phyloP scores from a whole-genome alignment of 2,329 filamentous ascomycete genomes.

The Kalmusia sp. region DNA sequence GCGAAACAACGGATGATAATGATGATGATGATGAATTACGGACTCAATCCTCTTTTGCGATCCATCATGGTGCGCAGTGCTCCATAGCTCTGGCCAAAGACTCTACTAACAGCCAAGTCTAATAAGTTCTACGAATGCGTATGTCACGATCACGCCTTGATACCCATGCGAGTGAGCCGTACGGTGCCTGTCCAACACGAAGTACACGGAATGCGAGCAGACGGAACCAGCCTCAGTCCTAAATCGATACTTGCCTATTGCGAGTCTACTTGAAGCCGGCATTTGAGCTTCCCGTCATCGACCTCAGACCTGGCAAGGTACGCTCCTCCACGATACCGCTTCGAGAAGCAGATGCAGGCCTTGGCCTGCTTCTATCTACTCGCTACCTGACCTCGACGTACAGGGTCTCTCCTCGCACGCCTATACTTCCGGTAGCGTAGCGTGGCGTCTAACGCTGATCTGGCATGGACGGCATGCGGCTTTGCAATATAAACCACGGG shows the following conservation, averaged over 20 bases:
- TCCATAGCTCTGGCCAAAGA: too few relatives aligned
- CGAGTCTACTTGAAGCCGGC: too few relatives aligned
- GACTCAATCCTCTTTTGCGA: background rate
- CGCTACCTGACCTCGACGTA: constrained; percentile 4
- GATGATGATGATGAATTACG: background rate
- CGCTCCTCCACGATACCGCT: background rate
- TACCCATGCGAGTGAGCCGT: too few relatives aligned
- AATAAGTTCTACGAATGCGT: too few relatives aligned
- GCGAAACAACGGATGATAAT: too few relatives aligned
- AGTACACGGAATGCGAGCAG: too few relatives aligned
- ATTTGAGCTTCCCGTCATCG: too few relatives aligned
- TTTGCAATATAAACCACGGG: constrained; percentile 33
- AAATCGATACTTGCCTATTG: too few relatives aligned
- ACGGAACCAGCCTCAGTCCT: too few relatives aligned
- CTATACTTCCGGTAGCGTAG: constrained; percentile 6
- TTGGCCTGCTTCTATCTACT: background rate
- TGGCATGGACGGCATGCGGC: constrained; percentile 24
- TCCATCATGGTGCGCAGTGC: background rate
- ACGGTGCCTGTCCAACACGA: too few relatives aligned
- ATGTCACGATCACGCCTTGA: too few relatives aligned
- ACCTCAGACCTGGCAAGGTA: background rate
- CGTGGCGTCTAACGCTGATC: constrained; percentile 29
- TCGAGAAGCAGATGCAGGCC: constrained; percentile 1
- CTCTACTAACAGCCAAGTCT: too few relatives aligned
- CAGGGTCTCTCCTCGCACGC: constrained; percentile 1